phyloP scores from a whole-genome alignment of 805 yeast genomes.

The Myxozyma monticola region DNA sequence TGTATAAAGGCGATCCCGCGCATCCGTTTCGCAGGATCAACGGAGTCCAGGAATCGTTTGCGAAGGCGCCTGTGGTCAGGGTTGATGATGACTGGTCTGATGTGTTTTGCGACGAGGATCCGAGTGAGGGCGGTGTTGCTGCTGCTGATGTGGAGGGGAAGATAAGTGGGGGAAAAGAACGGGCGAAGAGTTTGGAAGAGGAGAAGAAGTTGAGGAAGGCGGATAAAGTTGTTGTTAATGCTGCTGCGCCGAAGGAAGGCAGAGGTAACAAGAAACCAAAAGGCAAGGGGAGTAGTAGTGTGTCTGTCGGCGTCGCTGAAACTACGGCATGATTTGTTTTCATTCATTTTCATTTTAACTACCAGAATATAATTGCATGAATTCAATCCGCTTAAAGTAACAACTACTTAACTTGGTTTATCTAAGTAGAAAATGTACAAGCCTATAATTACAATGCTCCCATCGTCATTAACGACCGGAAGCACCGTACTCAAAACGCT shows the following conservation, averaged over 20 bases:
- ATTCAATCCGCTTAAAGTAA: too few species aligned
- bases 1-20: background rate
- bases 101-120: constrained; percentile 14
- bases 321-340: too few species aligned
- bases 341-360: too few species aligned
- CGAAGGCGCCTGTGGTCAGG: background rate
- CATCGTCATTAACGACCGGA: too few species aligned
- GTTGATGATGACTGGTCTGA: constrained; percentile 26
- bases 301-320: too few species aligned
- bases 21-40: background rate
- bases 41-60: background rate
- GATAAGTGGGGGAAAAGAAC: background rate
- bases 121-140: background rate
- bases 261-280: too few species aligned
- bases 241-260: constrained; percentile 1
- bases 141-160: background rate
- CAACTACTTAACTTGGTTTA: too few species aligned
- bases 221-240: constrained; percentile 3
- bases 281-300: too few species aligned
- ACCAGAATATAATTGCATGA: too few species aligned
- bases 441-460: too few species aligned
- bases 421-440: too few species aligned
- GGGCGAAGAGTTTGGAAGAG: constrained; percentile 17
- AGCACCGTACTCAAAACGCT: too few species aligned
- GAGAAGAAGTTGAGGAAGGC: constrained; percentile 7